phyloP scores from a whole-genome alignment of 306 rosid species.

The Cicer bijugum region DNA sequence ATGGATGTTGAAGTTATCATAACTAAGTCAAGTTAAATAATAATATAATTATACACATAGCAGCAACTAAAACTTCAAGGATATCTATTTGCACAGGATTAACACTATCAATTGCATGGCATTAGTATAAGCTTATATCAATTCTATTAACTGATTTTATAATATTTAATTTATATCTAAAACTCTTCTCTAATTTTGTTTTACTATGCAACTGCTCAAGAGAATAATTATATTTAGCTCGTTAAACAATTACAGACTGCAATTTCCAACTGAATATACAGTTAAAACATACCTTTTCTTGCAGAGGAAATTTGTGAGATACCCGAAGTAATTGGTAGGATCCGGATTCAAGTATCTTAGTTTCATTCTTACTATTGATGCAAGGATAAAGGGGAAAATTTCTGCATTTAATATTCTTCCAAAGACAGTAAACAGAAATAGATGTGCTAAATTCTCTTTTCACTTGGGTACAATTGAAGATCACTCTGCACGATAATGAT shows the following conservation, averaged over 20 bases:
- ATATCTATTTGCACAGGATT: slow-evolving; percentile 2
- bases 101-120: not conserved
- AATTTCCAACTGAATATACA: slow-evolving; percentile 30
- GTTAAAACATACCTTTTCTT: slow-evolving; percentile 58
- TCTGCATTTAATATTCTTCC: slow-evolving; percentile 62
- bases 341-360: slow-evolving; percentile 58
- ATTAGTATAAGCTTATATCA: not conserved
- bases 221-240: slow-evolving; percentile 33
- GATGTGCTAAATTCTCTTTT: slow-evolving; percentile 49
- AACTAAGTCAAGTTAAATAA: slow-evolving; percentile 16
- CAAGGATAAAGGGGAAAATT: slow-evolving; percentile 51
- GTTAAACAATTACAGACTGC: slow-evolving; percentile 24
- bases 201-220: slow-evolving; percentile 32
- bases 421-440: slow-evolving; percentile 59
- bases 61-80: slow-evolving; percentile 20
- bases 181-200: slow-evolving; percentile 12
- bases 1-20: slow-evolving; percentile 19
- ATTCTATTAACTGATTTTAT: slow-evolving; percentile 20
- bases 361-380: slow-evolving; percentile 46
- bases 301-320: slow-evolving; percentile 75
- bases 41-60: slow-evolving; percentile 2
- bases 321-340: slow-evolving; percentile 69
- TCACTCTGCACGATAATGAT: slow-evolving; percentile 65
- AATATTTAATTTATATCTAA: slow-evolving; percentile 38
- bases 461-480: slow-evolving; percentile 55